phyloP scores from a whole-genome alignment of 805 yeast species.

The Cyberlindnera japonica region DNA sequence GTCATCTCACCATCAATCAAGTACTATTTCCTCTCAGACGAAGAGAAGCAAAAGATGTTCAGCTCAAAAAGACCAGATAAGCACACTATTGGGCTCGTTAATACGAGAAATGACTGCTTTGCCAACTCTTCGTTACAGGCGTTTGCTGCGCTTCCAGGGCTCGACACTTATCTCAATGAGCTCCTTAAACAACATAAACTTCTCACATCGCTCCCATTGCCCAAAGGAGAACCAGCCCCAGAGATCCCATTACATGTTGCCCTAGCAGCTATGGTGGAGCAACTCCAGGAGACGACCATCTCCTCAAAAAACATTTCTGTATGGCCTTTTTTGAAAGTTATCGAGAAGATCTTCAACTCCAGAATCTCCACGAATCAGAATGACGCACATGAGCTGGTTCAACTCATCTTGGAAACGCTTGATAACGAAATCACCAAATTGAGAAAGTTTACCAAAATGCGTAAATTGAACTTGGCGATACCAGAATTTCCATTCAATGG shows the following conservation, averaged over 20 bases:
- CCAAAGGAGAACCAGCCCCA: constrained; percentile 28
- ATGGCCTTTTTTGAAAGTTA: constrained; percentile 70
- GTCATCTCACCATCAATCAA: constrained; percentile 30
- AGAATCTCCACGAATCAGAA: constrained; percentile 80
- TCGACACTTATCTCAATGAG: constrained; percentile 52
- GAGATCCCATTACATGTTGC: constrained; percentile 54
- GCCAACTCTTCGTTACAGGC: constrained; percentile 89
- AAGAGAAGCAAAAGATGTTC: constrained; percentile 27
- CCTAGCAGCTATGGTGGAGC: constrained; percentile 46
- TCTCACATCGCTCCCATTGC: constrained; percentile 16
- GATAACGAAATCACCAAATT: constrained; percentile 56
- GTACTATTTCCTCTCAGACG: constrained; percentile 17
- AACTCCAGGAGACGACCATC: constrained; percentile 60
- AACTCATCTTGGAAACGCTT: constrained; percentile 72
- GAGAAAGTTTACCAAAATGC: constrained; percentile 29
- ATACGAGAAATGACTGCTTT: constrained; percentile 85
- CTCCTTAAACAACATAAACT: constrained; percentile 25
- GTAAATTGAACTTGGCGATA: constrained; percentile 25
- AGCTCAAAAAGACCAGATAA: constrained; percentile 60
- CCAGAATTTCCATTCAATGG: constrained; percentile 79
- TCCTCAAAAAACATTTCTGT: constrained; percentile 58
- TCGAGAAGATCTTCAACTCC: constrained; percentile 71
- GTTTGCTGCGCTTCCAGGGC: constrained; percentile 54
- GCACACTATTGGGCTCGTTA: constrained; percentile 77
- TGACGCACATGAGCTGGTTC: constrained; percentile 93